Percentiles rank a stretch among this genome's conserved stretches.
These are phyloP conservation scores for Withania somnifera DNA, from an alignment of 305 asterid genomes.

Conservation along the genomic window DNA sequence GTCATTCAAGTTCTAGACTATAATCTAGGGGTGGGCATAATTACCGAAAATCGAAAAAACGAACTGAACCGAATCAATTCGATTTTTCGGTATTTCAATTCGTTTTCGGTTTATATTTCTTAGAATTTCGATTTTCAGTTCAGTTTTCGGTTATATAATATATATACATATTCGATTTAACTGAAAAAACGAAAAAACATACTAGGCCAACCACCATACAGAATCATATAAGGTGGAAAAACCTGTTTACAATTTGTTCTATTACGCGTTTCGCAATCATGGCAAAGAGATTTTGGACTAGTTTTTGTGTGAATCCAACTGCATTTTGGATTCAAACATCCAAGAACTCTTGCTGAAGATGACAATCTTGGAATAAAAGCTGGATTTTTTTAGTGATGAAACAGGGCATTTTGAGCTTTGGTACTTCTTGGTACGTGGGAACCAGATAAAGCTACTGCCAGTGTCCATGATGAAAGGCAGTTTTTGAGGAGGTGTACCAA, in stretches of 20 bases:
- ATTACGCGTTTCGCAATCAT: slow-evolving; percentile 20
- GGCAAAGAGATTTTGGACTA: slow-evolving; percentile 33
- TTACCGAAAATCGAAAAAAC: too few relatives aligned
- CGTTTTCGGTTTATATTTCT: too few relatives aligned
- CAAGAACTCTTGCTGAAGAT: slow-evolving; percentile 54
- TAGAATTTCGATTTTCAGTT: too few relatives aligned
- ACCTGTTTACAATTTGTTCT: slow-evolving; percentile 40
- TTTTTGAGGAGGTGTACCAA: slow-evolving; percentile 81
- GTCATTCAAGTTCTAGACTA: too few relatives aligned
- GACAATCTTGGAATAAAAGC: slow-evolving; percentile 60
- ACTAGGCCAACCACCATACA: slow-evolving; percentile 73
- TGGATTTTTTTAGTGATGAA: slow-evolving; percentile 19
- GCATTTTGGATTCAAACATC: slow-evolving; percentile 67
- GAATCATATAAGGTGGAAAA: slow-evolving; percentile 67
- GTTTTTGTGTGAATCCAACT: slow-evolving; percentile 56
- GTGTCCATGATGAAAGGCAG: slow-evolving; percentile 65
- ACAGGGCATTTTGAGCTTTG: slow-evolving; percentile 44
- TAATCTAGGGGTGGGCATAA: too few relatives aligned
- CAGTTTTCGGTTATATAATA: too few relatives aligned
- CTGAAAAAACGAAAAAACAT: too few relatives aligned
- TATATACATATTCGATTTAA: too few relatives aligned
- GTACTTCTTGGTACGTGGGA: slow-evolving; percentile 69
- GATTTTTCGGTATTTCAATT: too few relatives aligned
- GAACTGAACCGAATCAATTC: too few relatives aligned
- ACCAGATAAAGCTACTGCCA: slow-evolving; percentile 79